Conservation (phyloP, 352 stramenopile species). For the Pythium biforme region DNA sequence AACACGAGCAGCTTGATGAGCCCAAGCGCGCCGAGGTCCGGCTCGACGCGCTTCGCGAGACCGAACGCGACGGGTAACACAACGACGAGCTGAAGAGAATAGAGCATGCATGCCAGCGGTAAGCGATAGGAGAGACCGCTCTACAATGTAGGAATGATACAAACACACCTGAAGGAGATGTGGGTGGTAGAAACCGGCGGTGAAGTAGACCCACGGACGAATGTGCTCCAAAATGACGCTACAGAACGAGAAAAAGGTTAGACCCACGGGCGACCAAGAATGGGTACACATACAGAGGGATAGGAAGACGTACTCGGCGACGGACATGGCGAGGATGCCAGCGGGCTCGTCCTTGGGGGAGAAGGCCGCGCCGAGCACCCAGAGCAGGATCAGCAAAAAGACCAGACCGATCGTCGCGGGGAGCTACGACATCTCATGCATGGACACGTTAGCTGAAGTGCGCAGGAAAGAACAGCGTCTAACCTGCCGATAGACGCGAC, state of each 20-base stretch:
- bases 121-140: too few relatives aligned
- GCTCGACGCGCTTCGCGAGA: conserved; percentile 77
- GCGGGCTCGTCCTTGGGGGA: conserved; percentile 63
- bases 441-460: neutral
- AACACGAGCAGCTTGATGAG: conserved; percentile 73
- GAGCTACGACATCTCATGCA: conserved; percentile 36
- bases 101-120: too few relatives aligned
- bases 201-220: conserved; percentile 84
- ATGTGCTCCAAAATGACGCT: conserved; percentile 86
- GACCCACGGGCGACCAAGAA: neutral
- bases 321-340: conserved; percentile 74
- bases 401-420: conserved; percentile 67
- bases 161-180: conserved; percentile 65
- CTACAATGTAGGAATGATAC: too few relatives aligned
- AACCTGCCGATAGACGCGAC: too few relatives aligned
- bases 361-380: conserved; percentile 70
- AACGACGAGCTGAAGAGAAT: conserved; percentile 47
- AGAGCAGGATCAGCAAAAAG: conserved; percentile 62
- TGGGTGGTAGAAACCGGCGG: conserved; percentile 83
- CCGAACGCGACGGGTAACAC: conserved; percentile 65
- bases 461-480: neutral
- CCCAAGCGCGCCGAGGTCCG: conserved; percentile 58
- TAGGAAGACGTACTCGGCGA: conserved; percentile 42
- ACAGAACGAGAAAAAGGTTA: neutral
- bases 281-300: neutral